Evolutionary conservation across 2,329 filamentous ascomycete species (phyloP), one percentile per base, ranked within the genome.

Genomic region (Phaeosphaeria sp.): DNA sequence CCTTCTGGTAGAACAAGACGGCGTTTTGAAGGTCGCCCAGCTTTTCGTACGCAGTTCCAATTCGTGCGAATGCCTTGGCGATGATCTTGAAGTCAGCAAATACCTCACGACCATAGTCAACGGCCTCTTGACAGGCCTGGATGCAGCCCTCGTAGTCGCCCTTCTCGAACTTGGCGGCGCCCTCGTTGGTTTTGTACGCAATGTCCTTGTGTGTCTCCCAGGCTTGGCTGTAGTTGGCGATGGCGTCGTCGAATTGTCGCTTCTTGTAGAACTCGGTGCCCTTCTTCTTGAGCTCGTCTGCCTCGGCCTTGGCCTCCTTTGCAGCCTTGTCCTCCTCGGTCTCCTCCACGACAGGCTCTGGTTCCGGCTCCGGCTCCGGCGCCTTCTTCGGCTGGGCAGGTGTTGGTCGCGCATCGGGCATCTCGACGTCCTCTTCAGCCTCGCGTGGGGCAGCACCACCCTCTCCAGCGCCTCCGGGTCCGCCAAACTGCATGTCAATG

Each of bases 221-320:
- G 0, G 95, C 95, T 78, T 96, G 96, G 76, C 79, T 86, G 84
- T 99, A 99, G 82, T 99, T 92, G 74, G 89, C 87, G 71, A 99
- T 97, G 50, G 95, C 95, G 74, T 91, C 88, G 71, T 98, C 95
- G 67, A 99, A 97, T 75, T 97, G 89, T 68, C 92, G 90, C 87
- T 98, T 98, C 89, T 99, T 99, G 86, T 99, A 99, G 78, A 90
- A 89, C 69, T 95, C 92, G 15, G 94, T 99, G 56, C 95, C 95
- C 56, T 96, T 83, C 27, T 89, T 91, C 87, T 99, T 99, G 81
- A 97, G 91, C 77, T 93, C 91, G 70, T 99, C 95, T 45, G 93
- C 95, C 63, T 91, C 92, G 72, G 90, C 91, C 83, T 98, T 96
- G 42, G 92, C 92, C 83, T 95, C 91, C 81, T 91, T 91, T 80